phyloP scores from a whole-genome alignment of 805 yeast species.

The Saccharomycopsis selenospora region DNA sequence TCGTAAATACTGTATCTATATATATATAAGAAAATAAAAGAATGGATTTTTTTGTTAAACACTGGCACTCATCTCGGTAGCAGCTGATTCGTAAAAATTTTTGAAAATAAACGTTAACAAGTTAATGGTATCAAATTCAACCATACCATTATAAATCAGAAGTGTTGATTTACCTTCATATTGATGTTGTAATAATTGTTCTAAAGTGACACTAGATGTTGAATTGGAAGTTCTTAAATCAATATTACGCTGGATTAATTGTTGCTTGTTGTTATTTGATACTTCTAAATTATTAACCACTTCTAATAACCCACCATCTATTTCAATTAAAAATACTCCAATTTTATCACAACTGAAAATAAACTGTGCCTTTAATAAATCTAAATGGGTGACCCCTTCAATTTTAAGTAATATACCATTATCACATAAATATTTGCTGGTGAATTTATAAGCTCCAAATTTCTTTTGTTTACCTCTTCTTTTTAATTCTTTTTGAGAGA shows the following conservation, averaged over 20 bases:
- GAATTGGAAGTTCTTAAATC: conserved; percentile 18
- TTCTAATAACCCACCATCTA: conserved; percentile 37
- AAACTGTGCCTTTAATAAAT: conserved; percentile 54
- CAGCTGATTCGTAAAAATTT: conserved; percentile 53
- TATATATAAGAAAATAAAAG: no score
- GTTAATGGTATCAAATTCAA: conserved; percentile 58
- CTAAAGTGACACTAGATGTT: conserved; percentile 51
- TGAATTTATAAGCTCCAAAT: conserved; percentile 72
- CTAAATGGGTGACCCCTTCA: conserved; percentile 47
- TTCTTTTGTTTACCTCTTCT: conserved; percentile 59
- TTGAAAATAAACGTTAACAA: conserved; percentile 63
- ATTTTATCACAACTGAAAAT: conserved; percentile 69
- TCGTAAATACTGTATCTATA: no score
- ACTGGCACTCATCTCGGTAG: background rate
- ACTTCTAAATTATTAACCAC: background rate
- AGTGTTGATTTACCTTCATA: conserved; percentile 54
- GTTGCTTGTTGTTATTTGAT: background rate
- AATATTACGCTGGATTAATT: background rate
- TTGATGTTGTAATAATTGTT: conserved; percentile 64
- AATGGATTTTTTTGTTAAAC: no score
- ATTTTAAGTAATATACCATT: conserved; percentile 58
- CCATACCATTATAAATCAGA: conserved; percentile 59
- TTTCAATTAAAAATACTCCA: conserved; percentile 68
- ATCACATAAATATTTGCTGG: conserved; percentile 68
- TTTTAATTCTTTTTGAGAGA: conserved; percentile 64